Evolutionary conservation across 2,329 filamentous ascomycete species (phyloP).

Genomic region (Helotiales sp.): DNA sequence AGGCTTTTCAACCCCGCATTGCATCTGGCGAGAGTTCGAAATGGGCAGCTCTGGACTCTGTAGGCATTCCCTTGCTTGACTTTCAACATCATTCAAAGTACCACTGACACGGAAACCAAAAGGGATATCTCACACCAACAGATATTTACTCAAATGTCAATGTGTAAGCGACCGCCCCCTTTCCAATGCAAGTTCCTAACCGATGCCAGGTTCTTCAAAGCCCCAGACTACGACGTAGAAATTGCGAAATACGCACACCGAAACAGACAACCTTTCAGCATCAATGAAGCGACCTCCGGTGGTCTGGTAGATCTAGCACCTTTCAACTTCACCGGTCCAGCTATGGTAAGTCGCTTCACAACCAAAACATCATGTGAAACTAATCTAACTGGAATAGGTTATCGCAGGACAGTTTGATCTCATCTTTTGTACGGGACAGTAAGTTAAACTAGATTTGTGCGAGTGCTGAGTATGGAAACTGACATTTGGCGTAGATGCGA

Average conservation of each 20-base stretch:
- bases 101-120: neutral
- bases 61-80: neutral
- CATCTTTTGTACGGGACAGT: neutral
- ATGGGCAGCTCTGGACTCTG: neutral
- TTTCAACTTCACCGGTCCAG: neutral
- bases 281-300: neutral
- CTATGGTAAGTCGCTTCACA: neutral
- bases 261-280: neutral
- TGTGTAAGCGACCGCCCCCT: neutral
- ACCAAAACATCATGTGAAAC: neutral
- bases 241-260: neutral
- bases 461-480: neutral
- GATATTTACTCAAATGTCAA: slow-evolving; percentile 3
- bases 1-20: neutral
- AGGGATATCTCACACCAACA: neutral
- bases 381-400: neutral
- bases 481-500: slow-evolving; percentile 1
- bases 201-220: neutral
- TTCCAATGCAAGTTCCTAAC: neutral
- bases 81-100: neutral
- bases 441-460: neutral
- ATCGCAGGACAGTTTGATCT: slow-evolving; percentile 2
- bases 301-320: neutral
- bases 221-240: neutral
- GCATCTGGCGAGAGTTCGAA: neutral